phyloP scores from a whole-genome alignment of 768 basidiomycete genomes.

The Calocera cornea region DNA sequence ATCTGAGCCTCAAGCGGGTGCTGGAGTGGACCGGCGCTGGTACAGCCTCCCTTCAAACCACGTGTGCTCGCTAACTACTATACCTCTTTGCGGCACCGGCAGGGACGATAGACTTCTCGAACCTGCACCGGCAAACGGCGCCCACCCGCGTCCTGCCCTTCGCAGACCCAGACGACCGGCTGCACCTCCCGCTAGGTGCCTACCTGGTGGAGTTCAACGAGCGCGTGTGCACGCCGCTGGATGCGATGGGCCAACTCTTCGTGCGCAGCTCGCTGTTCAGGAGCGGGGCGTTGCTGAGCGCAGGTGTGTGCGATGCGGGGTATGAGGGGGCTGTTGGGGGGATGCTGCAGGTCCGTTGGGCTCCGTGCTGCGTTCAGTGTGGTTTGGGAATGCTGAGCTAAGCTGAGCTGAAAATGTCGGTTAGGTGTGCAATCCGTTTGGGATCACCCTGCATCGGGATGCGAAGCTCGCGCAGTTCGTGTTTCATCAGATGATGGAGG shows the following conservation, averaged over 20 bases:
- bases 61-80: neutral
- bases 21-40: conserved; percentile 9
- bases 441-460: conserved; percentile 11
- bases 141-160: conserved; percentile 12
- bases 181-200: conserved; percentile 10
- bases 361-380: neutral
- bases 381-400: neutral
- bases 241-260: conserved; percentile 15
- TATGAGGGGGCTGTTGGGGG: conserved; percentile 14
- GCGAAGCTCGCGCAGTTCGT: conserved; percentile 12
- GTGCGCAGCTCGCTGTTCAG: conserved; percentile 16
- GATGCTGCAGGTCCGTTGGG: neutral
- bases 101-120: conserved; percentile 15
- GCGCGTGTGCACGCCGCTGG: conserved; percentile 12
- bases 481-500: conserved; percentile 13
- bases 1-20: conserved; percentile 10
- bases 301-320: conserved; percentile 13
- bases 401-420: conserved; percentile 8
- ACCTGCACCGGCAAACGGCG: conserved; percentile 11
- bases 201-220: conserved; percentile 19
- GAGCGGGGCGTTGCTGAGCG: conserved; percentile 13
- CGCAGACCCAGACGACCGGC: neutral
- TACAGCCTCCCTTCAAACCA: neutral
- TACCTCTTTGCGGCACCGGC: no score
- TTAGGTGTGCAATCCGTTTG: conserved; percentile 16